phyloP scores from a whole-genome alignment of 2,329 filamentous ascomycete species.

The Colletotrichum liaoningense region DNA sequence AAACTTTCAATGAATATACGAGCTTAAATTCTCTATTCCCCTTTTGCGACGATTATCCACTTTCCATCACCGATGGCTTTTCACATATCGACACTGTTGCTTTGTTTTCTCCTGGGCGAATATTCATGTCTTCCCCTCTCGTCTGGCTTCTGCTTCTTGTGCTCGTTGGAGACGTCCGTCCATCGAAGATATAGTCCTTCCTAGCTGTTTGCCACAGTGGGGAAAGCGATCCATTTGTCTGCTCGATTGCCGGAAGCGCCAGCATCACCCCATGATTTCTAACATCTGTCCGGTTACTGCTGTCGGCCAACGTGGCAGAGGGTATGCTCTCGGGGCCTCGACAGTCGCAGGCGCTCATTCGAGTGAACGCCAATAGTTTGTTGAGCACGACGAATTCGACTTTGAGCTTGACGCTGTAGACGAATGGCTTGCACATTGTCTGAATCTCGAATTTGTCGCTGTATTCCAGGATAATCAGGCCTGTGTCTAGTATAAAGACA shows the following conservation, averaged over 20 bases:
- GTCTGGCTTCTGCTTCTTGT: neutral
- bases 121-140: neutral
- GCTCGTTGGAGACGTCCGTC: neutral
- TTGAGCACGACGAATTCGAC: conserved; percentile 50
- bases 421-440: conserved; percentile 38
- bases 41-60: neutral
- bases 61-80: neutral
- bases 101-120: neutral
- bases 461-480: conserved; percentile 38
- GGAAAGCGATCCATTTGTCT: conserved; percentile 19
- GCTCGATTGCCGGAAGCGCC: conserved; percentile 16
- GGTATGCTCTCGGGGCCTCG: conserved; percentile 17
- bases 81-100: neutral
- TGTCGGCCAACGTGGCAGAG: conserved; percentile 1
- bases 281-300: neutral
- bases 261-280: neutral
- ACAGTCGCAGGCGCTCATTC: conserved; percentile 32
- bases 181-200: conserved; percentile 8
- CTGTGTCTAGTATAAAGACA: conserved; percentile 50
- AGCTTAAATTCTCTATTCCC: neutral
- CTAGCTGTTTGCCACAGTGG: neutral
- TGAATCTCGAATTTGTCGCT: conserved; percentile 37
- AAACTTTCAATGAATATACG: too few species aligned
- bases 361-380: conserved; percentile 38
- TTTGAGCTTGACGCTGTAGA: conserved; percentile 51